Evolutionary conservation across 768 basidiomycete species (phyloP).

Genomic region (Nidularia pulvinata): DNA sequence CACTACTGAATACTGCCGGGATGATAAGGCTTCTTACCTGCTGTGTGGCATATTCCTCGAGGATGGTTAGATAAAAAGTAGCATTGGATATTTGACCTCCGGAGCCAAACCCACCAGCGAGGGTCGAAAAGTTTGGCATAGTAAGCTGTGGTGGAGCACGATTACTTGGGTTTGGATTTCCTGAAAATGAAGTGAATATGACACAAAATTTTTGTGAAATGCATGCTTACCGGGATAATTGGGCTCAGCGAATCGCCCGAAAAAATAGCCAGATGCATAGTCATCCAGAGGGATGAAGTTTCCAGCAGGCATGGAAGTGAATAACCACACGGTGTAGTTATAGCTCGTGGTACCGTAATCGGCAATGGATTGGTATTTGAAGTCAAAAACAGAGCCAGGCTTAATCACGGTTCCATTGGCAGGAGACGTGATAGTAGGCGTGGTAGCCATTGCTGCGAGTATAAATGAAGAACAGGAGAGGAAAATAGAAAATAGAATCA

Average conservation of each 20-base stretch:
- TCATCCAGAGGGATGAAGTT: conserved; percentile 17
- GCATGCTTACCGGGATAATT: conserved; percentile 38
- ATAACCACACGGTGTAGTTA: conserved; percentile 37
- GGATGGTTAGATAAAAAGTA: conserved; percentile 30
- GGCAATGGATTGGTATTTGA: conserved; percentile 30
- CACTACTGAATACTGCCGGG: too few relatives aligned
- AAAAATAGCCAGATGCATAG: conserved; percentile 36
- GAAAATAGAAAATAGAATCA: background rate
- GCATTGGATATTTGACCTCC: conserved; percentile 26
- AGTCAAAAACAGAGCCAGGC: conserved; percentile 39
- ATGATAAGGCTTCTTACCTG: conserved; percentile 11
- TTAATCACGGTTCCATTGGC: conserved; percentile 27
- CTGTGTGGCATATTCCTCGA: conserved; percentile 38
- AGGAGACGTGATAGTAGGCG: conserved; percentile 7
- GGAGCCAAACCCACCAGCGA: conserved; percentile 31
- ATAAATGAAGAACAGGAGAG: background rate
- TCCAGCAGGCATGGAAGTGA: conserved; percentile 23
- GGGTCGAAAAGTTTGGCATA: conserved; percentile 45
- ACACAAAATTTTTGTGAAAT: background rate
- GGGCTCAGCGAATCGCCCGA: conserved; percentile 38
- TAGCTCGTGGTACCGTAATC: conserved; percentile 43
- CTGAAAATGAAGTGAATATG: conserved; percentile 12
- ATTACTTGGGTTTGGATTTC: conserved; percentile 36
- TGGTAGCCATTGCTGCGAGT: background rate
- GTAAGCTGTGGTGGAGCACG: conserved; percentile 32